Conservation (phyloP, 176 grass and related monocot genomes). For the Typha latifolia region DNA sequence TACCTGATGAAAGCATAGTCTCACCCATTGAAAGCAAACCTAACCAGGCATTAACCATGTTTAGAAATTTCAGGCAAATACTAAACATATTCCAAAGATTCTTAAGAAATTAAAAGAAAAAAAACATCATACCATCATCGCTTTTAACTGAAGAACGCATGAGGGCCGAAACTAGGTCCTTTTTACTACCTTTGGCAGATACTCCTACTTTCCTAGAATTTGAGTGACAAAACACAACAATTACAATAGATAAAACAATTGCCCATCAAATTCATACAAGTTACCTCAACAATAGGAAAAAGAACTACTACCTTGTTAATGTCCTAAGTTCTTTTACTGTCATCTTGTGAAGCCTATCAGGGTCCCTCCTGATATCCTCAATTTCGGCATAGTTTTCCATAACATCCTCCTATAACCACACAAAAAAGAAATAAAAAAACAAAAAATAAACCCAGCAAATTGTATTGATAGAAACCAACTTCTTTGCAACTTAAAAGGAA, state of each 20-base stretch:
- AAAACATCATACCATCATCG: conserved; percentile 37
- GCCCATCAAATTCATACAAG: conserved; percentile 7
- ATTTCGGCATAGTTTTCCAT: conserved; percentile 32
- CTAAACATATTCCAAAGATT: neutral
- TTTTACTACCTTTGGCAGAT: conserved; percentile 62
- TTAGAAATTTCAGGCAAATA: neutral
- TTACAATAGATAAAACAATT: neutral
- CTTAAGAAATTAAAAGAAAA: neutral
- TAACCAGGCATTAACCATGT: neutral
- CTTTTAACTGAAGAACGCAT: conserved; percentile 27
- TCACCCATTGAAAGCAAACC: conserved; percentile 31
- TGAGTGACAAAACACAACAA: conserved; percentile 4
- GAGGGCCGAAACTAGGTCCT: conserved; percentile 62
- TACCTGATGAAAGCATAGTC: conserved; percentile 7
- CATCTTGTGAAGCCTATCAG: conserved; percentile 56
- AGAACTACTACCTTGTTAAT: conserved; percentile 42
- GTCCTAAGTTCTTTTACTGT: conserved; percentile 72
- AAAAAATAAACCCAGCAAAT: conserved; percentile 1
- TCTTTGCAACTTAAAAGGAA: too few species aligned
- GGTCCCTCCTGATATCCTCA: conserved; percentile 41
- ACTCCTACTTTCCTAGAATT: conserved; percentile 54
- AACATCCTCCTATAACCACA: conserved; percentile 38
- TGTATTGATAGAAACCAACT: too few species aligned
- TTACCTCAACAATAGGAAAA: conserved; percentile 8
- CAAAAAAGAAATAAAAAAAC: conserved; percentile 6